Evolutionary conservation across 2,329 filamentous ascomycete species (phyloP), one percentile per base, ranked within the genome.

Genomic region (Chrysoporthe deuterocubensis): DNA sequence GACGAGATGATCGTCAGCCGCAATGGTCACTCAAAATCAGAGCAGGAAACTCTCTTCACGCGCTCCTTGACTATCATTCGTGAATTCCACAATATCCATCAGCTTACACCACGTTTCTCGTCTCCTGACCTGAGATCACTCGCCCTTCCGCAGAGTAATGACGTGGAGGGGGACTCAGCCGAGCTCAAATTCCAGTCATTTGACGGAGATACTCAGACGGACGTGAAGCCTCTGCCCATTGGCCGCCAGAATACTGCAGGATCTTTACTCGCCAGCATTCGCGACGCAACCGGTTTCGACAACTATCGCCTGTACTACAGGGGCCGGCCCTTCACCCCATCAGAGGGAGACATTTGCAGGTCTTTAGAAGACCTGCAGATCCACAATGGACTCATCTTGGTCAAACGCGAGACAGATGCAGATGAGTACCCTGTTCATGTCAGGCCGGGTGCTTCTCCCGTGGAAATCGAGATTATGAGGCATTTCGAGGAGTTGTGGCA

Each of bases 401-500:
- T 94, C 57, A 90, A 88, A 72, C 83, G 84, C 18, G 85, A 88
- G 56, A 82, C 85, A 26, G 82, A 84, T 16, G 75, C 79, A 0
- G 76, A 80, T 9, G 78, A 80, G 3, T 78, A 81, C 67, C 75
- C 83, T 37, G 72, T 81, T 70, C 75, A 82, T 42, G 79, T 84
- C 64, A 83, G 81, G 70, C 84, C 79, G 63, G 87, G 81, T 62
- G 86, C 81, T 59, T 89, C 81, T 70, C 85, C 81, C 46, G 85
- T 98, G 2, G 93, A 98, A 75, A 84, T 87, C 14, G 92, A 95
- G 73, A 89, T 98, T 32, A 81, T 96, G 72, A 85, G 89, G 67
- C 92, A 96, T 77, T 97, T 97, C 74, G 86, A 92, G 65, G 89
- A 95, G 69, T 80, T 99, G 34, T 97, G 96, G 84, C 86, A 88